phyloP scores from a whole-genome alignment of 106 monocot genomes.

The Dendrobium officinale region DNA sequence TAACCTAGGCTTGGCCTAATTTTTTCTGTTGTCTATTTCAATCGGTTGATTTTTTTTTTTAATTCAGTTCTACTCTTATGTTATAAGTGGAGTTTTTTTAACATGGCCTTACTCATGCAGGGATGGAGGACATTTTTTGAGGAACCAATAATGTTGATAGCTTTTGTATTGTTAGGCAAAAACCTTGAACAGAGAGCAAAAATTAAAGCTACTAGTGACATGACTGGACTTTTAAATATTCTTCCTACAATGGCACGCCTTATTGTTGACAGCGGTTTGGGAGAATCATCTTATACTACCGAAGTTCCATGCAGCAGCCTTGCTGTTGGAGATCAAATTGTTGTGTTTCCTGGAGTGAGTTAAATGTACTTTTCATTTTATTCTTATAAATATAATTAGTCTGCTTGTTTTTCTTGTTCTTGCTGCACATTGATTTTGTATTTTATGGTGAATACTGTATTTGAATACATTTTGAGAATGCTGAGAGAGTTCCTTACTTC shows the following conservation, averaged over 20 bases:
- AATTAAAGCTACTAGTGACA: conserved; percentile 97
- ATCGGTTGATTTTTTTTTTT: background rate
- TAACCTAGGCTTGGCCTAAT: background rate
- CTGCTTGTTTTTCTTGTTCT: background rate
- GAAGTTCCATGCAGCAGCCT: conserved; percentile 88
- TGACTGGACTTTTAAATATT: conserved; percentile 93
- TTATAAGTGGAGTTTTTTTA: conserved; percentile 8
- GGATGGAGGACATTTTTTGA: conserved; percentile 99
- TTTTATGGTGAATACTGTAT: background rate
- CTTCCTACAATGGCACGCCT: conserved; percentile 93
- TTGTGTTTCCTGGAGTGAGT: conserved; percentile 85
- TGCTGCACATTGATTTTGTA: background rate
- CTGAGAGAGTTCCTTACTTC: background rate
- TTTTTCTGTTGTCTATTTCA: background rate
- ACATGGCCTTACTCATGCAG: conserved; percentile 32
- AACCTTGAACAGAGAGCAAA: conserved; percentile 99
- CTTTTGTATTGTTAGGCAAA: conserved; percentile 94
- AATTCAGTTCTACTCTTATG: background rate
- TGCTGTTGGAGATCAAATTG: conserved; percentile 71
- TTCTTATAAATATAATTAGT: background rate
- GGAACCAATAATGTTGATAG: conserved; percentile 97
- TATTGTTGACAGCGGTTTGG: conserved; percentile 36
- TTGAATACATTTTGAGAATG: background rate
- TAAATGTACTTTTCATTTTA: background rate
- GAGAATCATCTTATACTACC: conserved; percentile 38